Evolutionary conservation across 75 land plant species (phyloP).

Genomic region (Cupressus sempervirens): DNA sequence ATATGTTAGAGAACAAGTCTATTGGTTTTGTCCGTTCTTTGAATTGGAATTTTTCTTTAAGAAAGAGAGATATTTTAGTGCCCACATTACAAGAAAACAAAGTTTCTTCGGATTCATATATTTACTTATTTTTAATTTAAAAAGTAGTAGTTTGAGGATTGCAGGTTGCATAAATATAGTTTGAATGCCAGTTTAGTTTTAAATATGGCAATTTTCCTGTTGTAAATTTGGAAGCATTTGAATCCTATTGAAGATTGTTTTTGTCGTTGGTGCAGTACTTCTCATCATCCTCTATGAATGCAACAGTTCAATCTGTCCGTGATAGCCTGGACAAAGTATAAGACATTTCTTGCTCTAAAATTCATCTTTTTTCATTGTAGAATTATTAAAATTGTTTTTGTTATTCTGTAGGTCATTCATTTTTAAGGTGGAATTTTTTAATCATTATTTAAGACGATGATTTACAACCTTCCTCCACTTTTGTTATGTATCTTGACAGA

Average conservation of each 20-base stretch:
- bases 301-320: slow-evolving; percentile 66
- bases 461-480: background rate
- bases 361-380: background rate
- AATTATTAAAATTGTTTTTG: background rate
- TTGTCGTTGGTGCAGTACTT: slow-evolving; percentile 56
- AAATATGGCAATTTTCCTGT: background rate
- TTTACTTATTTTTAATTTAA: background rate
- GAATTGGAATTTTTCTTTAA: background rate
- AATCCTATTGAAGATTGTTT: background rate
- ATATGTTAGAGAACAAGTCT: background rate
- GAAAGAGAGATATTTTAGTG: background rate
- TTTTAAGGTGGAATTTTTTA: background rate
- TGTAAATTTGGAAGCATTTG: background rate
- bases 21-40: background rate
- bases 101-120: background rate
- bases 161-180: background rate
- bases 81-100: background rate
- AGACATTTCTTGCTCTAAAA: background rate
- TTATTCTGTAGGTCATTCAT: background rate
- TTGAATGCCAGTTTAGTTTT: background rate
- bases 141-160: background rate
- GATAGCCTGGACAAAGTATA: slow-evolving; percentile 72
- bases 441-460: background rate
- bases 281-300: slow-evolving; percentile 69
- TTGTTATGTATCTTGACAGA: background rate